Base-by-base conservation (phyloP, 2,329 filamentous ascomycete genomes). In the Trichoderma semiorbis region DNA sequence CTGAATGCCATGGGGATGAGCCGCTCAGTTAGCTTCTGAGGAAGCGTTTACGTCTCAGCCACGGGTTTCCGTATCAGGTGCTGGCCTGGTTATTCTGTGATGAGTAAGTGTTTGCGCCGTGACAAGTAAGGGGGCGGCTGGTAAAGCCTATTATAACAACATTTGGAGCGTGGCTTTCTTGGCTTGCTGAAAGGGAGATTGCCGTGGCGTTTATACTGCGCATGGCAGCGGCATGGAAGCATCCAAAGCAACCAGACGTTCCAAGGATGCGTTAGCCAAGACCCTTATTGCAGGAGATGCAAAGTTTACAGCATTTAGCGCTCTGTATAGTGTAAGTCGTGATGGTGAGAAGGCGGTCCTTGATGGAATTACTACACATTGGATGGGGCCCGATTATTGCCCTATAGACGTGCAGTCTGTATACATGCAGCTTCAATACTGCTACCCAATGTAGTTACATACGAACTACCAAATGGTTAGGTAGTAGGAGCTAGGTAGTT, bases 161-260 rank as follows among this genome's bases (percentile, higher is more conserved):
- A 36, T 36, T 36, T 36, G 14, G 3, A 62, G 4, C 53, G 67
- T 62, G 67, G 67, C 67, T 62, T 62, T n/a, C 53, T 62, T 69
- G 28, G 67, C 57, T 61, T 16, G 39, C n/a, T 62, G 65, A 36
- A 47, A 55, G n/a, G 65, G 36, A 50, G 55, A 47, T 61, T 69
- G n/a, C 7, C 53, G 55, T 60, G 57, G 67, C 57, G 57, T 61
- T 53, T 62, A 50, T 34, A 61, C 16, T 28, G 21, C 67, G 36
- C 57, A 62, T 69, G 67, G 39, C 57, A 69, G 55, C 26, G 14
- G 67, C 67, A 69, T 69, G 67, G 67, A 53, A 62, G 50, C 36
- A 14, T 36, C 55, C n/a, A 69, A 50, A 10, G 55, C 36, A 50
- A 36, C 7, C 55, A 61, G 36, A 36, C 58, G 26, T 53, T 62